phyloP scores from a whole-genome alignment of 805 yeast genomes.

The Wickerhamiella occidentalis region DNA sequence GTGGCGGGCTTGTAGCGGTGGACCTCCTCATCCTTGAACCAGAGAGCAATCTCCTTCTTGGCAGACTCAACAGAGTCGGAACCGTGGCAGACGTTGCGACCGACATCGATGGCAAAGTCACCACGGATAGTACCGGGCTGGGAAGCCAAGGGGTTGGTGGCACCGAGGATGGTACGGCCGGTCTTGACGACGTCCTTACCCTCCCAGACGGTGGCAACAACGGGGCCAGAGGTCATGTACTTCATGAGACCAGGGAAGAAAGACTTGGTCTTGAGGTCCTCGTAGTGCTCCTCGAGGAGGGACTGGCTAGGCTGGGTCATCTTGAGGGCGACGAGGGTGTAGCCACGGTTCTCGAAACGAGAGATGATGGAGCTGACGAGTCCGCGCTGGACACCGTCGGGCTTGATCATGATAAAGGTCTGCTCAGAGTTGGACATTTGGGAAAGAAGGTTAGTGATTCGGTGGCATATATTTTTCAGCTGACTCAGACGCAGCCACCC shows the following conservation, averaged over 20 bases:
- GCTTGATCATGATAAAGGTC: conserved; percentile 36
- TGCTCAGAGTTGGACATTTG: conserved; percentile 23
- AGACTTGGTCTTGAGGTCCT: conserved; percentile 89
- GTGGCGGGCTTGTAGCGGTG: conserved; percentile 80
- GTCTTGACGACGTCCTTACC: conserved; percentile 99
- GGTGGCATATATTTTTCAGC: conserved; percentile 11
- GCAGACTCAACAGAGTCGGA: conserved; percentile 99
- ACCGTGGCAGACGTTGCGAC: conserved; percentile 99
- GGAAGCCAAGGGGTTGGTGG: conserved; percentile 94
- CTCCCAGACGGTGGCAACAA: conserved; percentile 99
- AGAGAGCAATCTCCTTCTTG: conserved; percentile 83
- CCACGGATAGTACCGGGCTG: conserved; percentile 99
- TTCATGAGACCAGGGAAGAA: conserved; percentile 94
- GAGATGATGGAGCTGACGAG: conserved; percentile 76
- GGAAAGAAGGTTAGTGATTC: background rate
- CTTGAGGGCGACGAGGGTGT: conserved; percentile 93
- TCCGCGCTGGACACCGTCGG: conserved; percentile 99
- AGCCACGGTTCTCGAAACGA: conserved; percentile 96
- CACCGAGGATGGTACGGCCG: conserved; percentile 96
- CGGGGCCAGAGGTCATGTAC: conserved; percentile 98
- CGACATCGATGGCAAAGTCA: conserved; percentile 96
- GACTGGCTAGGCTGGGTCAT: conserved; percentile 76
- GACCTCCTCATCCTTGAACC: conserved; percentile 98
- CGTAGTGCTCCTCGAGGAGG: conserved; percentile 85
- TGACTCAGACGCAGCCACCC: background rate